Base-by-base conservation (phyloP, 139 green algal species). In the Coelastrella sp. region DNA sequence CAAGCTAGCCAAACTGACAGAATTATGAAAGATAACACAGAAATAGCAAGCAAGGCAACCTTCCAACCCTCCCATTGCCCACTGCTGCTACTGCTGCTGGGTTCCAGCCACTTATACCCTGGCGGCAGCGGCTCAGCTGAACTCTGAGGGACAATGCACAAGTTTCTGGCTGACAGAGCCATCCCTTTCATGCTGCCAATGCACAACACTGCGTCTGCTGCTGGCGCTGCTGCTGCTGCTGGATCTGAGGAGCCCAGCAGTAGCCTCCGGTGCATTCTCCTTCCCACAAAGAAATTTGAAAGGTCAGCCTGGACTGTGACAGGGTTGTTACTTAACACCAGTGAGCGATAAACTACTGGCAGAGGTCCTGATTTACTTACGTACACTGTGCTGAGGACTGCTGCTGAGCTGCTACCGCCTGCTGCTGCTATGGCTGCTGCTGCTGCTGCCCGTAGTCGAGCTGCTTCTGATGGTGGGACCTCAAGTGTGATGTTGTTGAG, bases 41-140 rank as follows among this genome's bases (percentile, higher is more conserved):
- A 38, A 2, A 41, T 21, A 6, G 40, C 62, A 15, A 71, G 8
- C 11, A 71, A 17, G 8, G 62, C 62, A n/a, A 17, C 21, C 27
- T 71, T 71, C 62, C 62, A 71, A 40, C 30, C 62, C 23, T 27
- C 13, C 62, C n/a, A 71, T 1, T 41, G 30, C 30, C 9, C 23
- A 25, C 62, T 71, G 62, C 62, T 41, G 62, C 62, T 71, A 30
- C 62, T 41, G 62, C 30, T 40, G 62, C 53, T 27, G 53, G 53
- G 13, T 21, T 71, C 9, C 27, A 4, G 27, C 62, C 62, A 71
- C 1, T 71, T 21, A 3, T 71, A 71, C 0, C 62, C 62, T 21
- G 62, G 62, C 11, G 62, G 62, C 62, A 71, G 62, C 21, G 53
- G 53, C 19, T 64, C 30, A 2, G 15, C 6, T 8, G 27, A 9